Percentiles rank a stretch among this genome's conserved stretches.
Evolutionary conservation across 106 monocot genomes (phyloP).

Genomic region (Phalaenopsis equestris): DNA sequence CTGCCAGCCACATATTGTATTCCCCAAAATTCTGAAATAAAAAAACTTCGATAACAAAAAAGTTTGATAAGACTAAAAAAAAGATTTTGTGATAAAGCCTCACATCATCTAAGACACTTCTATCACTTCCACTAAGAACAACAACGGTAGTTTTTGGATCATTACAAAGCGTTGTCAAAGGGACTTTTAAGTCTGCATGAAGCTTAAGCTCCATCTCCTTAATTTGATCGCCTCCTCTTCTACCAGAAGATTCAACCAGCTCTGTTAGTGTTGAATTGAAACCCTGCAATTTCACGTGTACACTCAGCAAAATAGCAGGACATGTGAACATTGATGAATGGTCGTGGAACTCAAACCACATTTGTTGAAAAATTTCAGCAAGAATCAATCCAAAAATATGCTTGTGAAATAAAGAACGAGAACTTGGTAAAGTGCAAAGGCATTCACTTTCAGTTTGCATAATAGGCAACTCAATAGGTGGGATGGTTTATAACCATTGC

Average conservation of each 20-base stretch:
- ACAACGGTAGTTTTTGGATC: constrained; percentile 84
- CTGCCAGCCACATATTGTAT: constrained; percentile 95
- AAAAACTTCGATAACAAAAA: background rate
- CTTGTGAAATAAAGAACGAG: background rate
- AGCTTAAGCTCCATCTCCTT: constrained; percentile 99
- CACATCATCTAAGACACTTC: constrained; percentile 95
- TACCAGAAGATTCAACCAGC: constrained; percentile 79
- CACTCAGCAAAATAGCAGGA: background rate
- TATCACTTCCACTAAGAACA: constrained; percentile 93
- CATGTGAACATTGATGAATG: background rate
- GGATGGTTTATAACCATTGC: background rate
- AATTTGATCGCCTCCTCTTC: constrained; percentile 97
- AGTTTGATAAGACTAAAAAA: background rate
- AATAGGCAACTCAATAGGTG: background rate
- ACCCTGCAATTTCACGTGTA: constrained; percentile 36
- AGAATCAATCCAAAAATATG: background rate
- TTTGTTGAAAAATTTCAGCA: background rate
- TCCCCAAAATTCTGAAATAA: constrained; percentile 81
- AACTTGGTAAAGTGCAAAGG: background rate
- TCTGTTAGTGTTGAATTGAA: constrained; percentile 95
- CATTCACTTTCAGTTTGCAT: background rate
- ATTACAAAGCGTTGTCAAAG: constrained; percentile 60
- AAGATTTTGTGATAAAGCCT: background rate
- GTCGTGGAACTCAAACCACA: background rate
- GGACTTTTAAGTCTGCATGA: constrained; percentile 75